Percentiles rank a stretch among this genome's conserved stretches.
Evolutionary conservation across 1,284 basidiomycete genomes (phyloP).

Genomic region (Jaminaea rosea): DNA sequence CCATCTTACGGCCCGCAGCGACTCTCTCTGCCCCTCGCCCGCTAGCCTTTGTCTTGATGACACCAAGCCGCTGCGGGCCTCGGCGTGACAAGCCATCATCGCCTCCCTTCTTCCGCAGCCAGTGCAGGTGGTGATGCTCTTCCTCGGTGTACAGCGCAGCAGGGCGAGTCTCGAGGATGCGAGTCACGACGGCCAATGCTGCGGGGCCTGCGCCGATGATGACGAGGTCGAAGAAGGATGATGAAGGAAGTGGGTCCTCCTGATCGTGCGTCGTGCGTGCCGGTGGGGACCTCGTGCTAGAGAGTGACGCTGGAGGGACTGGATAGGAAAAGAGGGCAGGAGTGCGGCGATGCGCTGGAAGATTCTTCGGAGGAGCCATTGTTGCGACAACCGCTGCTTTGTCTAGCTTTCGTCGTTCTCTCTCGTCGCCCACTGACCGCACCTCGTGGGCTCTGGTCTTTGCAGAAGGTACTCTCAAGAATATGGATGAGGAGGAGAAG

Average conservation of each 20-base stretch:
- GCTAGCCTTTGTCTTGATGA: background rate
- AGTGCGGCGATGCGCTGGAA: too few species aligned
- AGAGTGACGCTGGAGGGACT: too few species aligned
- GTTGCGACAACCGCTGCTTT: too few species aligned
- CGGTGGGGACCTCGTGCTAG: too few species aligned
- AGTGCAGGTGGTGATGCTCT: constrained; percentile 38
- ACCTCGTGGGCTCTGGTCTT: too few species aligned
- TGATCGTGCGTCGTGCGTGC: too few species aligned
- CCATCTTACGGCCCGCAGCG: background rate
- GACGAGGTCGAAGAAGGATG: constrained; percentile 28
- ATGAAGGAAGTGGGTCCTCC: background rate
- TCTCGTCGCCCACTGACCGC: too few species aligned
- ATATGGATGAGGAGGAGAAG: too few species aligned
- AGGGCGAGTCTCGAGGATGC: constrained; percentile 33
- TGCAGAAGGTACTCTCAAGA: too few species aligned
- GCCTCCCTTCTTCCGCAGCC: constrained; percentile 12
- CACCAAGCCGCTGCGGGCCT: background rate
- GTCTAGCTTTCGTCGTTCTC: too few species aligned
- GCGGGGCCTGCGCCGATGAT: constrained; percentile 39
- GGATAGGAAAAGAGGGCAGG: too few species aligned
- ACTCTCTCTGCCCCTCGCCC: background rate
- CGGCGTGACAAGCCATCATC: background rate
- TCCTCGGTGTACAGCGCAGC: constrained; percentile 42
- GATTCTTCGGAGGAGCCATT: too few species aligned
- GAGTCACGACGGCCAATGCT: constrained; percentile 25